Percentiles rank a stretch among this genome's conserved stretches.
These are phyloP conservation scores for Globisporangium yorkense DNA, from an alignment of 352 stramenopile genomes.

Conservation along the genomic window DNA sequence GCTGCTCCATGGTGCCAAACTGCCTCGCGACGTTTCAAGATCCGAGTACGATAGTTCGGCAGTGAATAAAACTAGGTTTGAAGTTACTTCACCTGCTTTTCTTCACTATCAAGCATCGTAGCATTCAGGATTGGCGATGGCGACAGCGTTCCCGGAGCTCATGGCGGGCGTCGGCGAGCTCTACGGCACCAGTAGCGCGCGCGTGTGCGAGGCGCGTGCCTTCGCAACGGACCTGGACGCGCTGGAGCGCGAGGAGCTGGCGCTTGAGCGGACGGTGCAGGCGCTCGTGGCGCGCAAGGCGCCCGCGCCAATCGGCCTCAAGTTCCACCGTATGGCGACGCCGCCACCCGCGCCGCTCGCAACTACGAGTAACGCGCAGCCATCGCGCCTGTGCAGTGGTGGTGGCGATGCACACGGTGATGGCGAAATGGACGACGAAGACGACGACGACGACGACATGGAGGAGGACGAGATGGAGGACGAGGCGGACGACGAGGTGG, in stretches of 20 bases:
- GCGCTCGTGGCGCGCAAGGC: slow-evolving; percentile 44
- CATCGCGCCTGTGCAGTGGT: too few species aligned
- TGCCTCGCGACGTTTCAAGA: slow-evolving; percentile 2
- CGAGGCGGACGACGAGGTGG: slow-evolving; percentile 29
- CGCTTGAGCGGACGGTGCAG: slow-evolving; percentile 43
- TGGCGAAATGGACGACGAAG: too few species aligned
- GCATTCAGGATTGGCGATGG: background rate
- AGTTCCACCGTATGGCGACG: slow-evolving; percentile 31
- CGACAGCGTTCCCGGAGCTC: slow-evolving; percentile 28
- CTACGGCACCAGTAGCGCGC: slow-evolving; percentile 47
- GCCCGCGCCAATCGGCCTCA: slow-evolving; percentile 46
- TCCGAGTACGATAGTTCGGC: background rate
- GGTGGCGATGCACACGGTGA: too few species aligned
- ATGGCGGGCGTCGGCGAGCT: slow-evolving; percentile 42
- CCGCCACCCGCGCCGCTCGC: too few species aligned
- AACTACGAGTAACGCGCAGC: too few species aligned
- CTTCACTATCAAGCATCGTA: too few species aligned
- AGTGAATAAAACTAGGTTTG: too few species aligned
- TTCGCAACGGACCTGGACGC: slow-evolving; percentile 44
- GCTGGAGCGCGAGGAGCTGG: slow-evolving; percentile 50
- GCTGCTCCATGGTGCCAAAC: slow-evolving; percentile 10
- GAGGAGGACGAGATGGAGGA: slow-evolving; percentile 14
- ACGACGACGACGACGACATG: slow-evolving; percentile 3
- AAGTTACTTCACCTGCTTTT: background rate
- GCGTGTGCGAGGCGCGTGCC: slow-evolving; percentile 38